Evolutionary conservation across 768 basidiomycete species (phyloP), one percentile per base, ranked within the genome.

Genomic region (Mrakia gelida): DNA sequence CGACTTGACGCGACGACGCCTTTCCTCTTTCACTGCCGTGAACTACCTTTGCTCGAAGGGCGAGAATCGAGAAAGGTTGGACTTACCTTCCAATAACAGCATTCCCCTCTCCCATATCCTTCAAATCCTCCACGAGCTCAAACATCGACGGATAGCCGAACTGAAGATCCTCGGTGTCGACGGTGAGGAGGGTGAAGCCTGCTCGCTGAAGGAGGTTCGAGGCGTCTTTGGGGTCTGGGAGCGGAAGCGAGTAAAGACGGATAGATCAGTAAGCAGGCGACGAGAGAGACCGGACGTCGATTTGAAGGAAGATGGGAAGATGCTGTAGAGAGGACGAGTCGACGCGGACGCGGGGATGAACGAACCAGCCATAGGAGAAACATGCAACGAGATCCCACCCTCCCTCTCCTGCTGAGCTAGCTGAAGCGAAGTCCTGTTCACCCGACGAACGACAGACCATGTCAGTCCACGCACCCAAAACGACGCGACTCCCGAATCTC

Each of bases 331-430:
- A n/a, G n/a, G n/a, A n/a, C n/a, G n/a, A n/a, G n/a, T n/a, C n/a
- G n/a, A n/a, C n/a, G n/a, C n/a, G n/a, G n/a, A n/a, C n/a, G n/a
- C n/a, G n/a, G n/a, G n/a, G n/a, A n/a, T n/a, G 34, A 54, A 82
- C 87, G 43, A 77, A 94, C 95, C 92, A 79, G 95, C 95, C 97
- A 99, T 98, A 0, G 97, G 97, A 0, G 96, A 98, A 52, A 99
- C 85, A 77, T 94, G 92, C 9, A 95, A 95, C n/a, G 95, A 95
- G 75, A 99, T 92, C 0, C 97, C 97, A 10, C 97, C 97, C 84
- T 96, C 91, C 13, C 95, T 89, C 81, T 99, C 96, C 30, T 91
- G 86, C 86, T 98, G 93, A 11, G 97, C 96, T 0, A 99, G 88
- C 82, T 98, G 97, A 38, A 99, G 87, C 6, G 95, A 88, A 54